These are phyloP conservation scores for Bacidia rubella DNA, from an alignment of 495 filamentous ascomycete species.

Conservation along the genomic window DNA sequence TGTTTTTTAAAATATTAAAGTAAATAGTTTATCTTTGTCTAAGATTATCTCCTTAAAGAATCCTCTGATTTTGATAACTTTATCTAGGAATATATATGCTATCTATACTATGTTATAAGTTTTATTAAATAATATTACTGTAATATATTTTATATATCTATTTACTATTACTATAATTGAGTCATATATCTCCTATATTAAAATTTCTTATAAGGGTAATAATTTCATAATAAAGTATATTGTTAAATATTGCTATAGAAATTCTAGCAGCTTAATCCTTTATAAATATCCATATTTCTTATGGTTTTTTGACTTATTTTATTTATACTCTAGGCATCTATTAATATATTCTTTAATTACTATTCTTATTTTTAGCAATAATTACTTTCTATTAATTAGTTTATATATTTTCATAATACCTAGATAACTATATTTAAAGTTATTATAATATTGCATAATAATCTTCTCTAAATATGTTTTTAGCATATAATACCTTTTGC, in stretches of 20 bases:
- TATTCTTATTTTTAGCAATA: constrained; percentile 1
- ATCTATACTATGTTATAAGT: constrained; percentile 3
- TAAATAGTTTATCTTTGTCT: not conserved
- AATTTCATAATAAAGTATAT: constrained; percentile 4
- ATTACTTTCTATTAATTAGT: not conserved
- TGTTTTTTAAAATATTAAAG: constrained; percentile 4
- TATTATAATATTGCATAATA: not conserved
- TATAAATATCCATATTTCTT: not conserved
- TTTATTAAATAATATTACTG: not conserved
- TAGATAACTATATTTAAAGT: constrained; percentile 5
- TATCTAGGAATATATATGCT: constrained; percentile 2
- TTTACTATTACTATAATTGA: constrained; percentile 2
- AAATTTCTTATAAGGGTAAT: not conserved
- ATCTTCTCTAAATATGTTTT: not conserved
- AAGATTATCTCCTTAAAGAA: not conserved
- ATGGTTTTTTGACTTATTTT: constrained; percentile 1
- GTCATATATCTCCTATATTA: constrained; percentile 1
- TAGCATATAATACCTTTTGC: not conserved
- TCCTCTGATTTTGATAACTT: constrained; percentile 1
- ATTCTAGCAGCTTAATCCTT: not conserved
- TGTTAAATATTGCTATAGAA: not conserved
- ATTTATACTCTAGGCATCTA: not conserved
- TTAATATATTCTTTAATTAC: constrained; percentile 3
- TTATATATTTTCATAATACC: constrained; percentile 2
- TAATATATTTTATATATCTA: constrained; percentile 5